Evolutionary conservation across 192 early-diverging fungal species (phyloP), one percentile per base, ranked within the genome.

Genomic region (Entomortierella parvispora): DNA sequence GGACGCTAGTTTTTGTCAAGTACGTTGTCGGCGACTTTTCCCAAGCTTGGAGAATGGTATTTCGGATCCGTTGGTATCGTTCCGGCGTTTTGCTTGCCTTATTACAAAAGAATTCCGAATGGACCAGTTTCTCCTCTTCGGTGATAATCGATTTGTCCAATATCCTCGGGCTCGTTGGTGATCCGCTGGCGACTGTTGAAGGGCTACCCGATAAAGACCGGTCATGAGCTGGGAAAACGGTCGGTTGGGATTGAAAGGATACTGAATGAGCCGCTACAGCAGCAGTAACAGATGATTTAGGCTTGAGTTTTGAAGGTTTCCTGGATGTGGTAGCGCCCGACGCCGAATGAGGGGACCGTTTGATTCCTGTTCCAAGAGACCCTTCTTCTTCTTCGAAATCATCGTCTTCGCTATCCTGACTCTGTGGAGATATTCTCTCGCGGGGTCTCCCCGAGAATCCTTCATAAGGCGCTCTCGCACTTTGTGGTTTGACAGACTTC

Each of bases 21-120:
- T 96, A 96, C 29, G 85, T 80, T 2, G 92, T 90, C 47, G 84
- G 84, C 18, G 78, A 79, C 2, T 68, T 65, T 42, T 89, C 78
- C 96, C 96, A 98, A 37, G 87, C 84, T n/a, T 85, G 75, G 0
- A 98, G 52, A 47, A 98, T 95, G 45, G 93, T 87, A 83, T 98
- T 98, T 44, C 96, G 83, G 54, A 98, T 97, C 37, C 77, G 72
- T 46, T 93, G 79, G 79, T 98, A 98, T 55, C 96, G 86, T 55
- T 95, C 93, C 0, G 95, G 93, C 25, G 95, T 95, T 70, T 96
- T 95, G 56, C 84, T 84, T 14, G 85, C 80, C 50, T 89, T 87
- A 25, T 90, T 88, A 12, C 64, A 59, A 65, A 93, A 93, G 67
- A 90, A 94, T 85, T 93, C 91, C 2, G 83, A 68, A 52, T 85